Conservation (phyloP, 768 basidiomycete genomes). For the Lactarius akahatsu region DNA sequence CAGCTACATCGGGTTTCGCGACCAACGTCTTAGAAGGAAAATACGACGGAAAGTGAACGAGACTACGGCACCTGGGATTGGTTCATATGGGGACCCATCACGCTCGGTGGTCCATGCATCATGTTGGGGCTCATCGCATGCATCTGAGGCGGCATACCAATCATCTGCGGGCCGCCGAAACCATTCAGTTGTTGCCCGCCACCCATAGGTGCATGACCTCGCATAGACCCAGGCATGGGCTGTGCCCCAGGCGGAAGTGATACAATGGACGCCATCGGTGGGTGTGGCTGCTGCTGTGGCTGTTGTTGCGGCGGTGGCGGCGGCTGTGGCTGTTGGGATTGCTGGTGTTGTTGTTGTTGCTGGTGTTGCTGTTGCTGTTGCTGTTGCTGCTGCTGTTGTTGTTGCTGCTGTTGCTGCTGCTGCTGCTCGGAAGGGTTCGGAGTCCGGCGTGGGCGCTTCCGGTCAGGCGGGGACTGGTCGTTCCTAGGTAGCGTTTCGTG, state of each 20-base stretch:
- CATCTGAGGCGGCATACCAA: slow-evolving; percentile 21
- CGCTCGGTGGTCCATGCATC: slow-evolving; percentile 9
- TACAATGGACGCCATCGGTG: slow-evolving; percentile 40
- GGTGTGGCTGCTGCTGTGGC: slow-evolving; percentile 45
- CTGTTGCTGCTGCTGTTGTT: slow-evolving; percentile 14
- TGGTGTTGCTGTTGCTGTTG: slow-evolving; percentile 32
- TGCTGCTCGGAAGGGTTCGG: slow-evolving; percentile 33
- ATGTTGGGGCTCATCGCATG: slow-evolving; percentile 23
- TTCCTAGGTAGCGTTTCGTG: slow-evolving; percentile 34
- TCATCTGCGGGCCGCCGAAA: slow-evolving; percentile 20
- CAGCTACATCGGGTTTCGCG: background rate
- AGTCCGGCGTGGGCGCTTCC: slow-evolving; percentile 37
- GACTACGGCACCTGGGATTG: slow-evolving; percentile 8
- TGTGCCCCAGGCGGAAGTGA: slow-evolving; percentile 38
- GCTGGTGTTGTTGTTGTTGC: slow-evolving; percentile 13
- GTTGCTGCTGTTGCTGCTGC: slow-evolving; percentile 36
- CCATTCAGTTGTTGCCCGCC: slow-evolving; percentile 37
- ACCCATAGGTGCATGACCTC: slow-evolving; percentile 40
- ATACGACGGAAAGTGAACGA: background rate
- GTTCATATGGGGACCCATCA: slow-evolving; percentile 17
- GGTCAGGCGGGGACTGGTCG: slow-evolving; percentile 37
- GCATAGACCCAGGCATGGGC: slow-evolving; percentile 32
- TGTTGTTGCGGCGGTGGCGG: slow-evolving; percentile 23
- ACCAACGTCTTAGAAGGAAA: background rate
- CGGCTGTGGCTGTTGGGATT: slow-evolving; percentile 36